Evolutionary conservation across 768 basidiomycete genomes (phyloP).

Genomic region (Suillus lakei): DNA sequence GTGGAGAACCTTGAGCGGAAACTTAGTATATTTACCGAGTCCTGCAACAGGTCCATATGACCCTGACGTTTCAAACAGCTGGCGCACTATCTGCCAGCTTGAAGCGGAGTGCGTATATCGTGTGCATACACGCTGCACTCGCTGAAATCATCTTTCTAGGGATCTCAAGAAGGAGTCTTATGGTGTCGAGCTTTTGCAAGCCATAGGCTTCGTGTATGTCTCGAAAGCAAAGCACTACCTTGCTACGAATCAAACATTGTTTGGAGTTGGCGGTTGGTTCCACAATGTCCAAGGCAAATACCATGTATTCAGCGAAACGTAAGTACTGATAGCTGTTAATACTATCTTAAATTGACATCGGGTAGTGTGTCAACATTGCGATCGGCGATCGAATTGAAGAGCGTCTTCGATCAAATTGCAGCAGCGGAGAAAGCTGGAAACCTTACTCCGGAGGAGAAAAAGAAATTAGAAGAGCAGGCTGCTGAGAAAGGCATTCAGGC

Average conservation of each 20-base stretch:
- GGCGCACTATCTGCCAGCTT: slow-evolving; percentile 75
- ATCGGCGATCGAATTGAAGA: slow-evolving; percentile 87
- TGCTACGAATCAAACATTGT: slow-evolving; percentile 67
- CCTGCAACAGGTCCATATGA: slow-evolving; percentile 73
- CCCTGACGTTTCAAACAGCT: slow-evolving; percentile 69
- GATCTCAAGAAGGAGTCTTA: slow-evolving; percentile 88
- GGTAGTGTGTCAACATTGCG: slow-evolving; percentile 77
- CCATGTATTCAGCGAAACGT: slow-evolving; percentile 94
- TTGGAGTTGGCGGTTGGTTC: slow-evolving; percentile 92
- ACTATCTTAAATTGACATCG: slow-evolving; percentile 31
- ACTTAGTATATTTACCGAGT: slow-evolving; percentile 87
- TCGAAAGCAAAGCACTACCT: slow-evolving; percentile 85
- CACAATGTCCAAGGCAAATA: slow-evolving; percentile 93
- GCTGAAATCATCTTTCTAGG: slow-evolving; percentile 40
- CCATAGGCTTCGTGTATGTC: slow-evolving; percentile 84
- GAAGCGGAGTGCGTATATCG: slow-evolving; percentile 74
- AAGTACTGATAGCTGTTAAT: slow-evolving; percentile 29
- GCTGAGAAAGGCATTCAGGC: slow-evolving; percentile 93
- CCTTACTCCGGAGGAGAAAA: slow-evolving; percentile 76
- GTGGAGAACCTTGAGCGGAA: slow-evolving; percentile 82
- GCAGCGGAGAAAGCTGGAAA: slow-evolving; percentile 88
- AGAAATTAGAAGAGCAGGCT: slow-evolving; percentile 86
- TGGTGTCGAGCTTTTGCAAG: slow-evolving; percentile 83
- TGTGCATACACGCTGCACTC: slow-evolving; percentile 3
- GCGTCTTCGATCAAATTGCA: slow-evolving; percentile 90